phyloP scores from a whole-genome alignment of 176 grass and related monocot genomes.

The Pontederia paniculata region DNA sequence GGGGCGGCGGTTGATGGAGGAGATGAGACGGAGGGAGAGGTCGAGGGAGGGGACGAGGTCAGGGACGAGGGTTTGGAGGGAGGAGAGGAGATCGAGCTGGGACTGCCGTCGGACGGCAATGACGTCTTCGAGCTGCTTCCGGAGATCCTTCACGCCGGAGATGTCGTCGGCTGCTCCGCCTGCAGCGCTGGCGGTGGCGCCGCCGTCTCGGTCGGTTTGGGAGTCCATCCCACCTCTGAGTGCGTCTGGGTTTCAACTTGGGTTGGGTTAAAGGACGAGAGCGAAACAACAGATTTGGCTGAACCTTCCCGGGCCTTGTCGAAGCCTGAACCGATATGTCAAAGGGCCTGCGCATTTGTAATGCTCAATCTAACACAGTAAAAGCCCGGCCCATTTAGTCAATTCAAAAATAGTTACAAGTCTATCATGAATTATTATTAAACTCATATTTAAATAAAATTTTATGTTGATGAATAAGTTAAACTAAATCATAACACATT shows the following conservation, averaged over 20 bases:
- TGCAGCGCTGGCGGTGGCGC: background rate
- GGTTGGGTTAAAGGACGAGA: background rate
- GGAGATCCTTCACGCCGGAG: slow-evolving; percentile 50
- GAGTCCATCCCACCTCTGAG: slow-evolving; percentile 50
- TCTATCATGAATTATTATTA: no score
- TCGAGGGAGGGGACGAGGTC: slow-evolving; percentile 70
- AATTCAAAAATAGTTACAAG: no score
- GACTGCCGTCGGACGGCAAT: slow-evolving; percentile 48
- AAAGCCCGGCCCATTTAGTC: no score
- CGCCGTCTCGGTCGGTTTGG: slow-evolving; percentile 22
- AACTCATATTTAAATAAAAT: no score
- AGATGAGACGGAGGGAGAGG: slow-evolving; percentile 62
- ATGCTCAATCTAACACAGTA: no score
- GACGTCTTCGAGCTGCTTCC: slow-evolving; percentile 50
- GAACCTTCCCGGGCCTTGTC: no score
- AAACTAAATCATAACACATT: no score
- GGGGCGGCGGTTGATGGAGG: slow-evolving; percentile 68
- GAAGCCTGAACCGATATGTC: no score
- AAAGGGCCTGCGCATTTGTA: no score
- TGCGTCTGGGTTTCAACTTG: background rate
- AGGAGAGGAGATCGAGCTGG: slow-evolving; percentile 66
- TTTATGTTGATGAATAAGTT: no score
- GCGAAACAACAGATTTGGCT: background rate
- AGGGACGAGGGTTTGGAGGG: slow-evolving; percentile 55
- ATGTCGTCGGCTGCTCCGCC: slow-evolving; percentile 39